Percentiles rank a stretch among this genome's conserved stretches.
Conservation (phyloP, 2,329 filamentous ascomycete genomes). For the Lecanoromycetidae sp. region DNA sequence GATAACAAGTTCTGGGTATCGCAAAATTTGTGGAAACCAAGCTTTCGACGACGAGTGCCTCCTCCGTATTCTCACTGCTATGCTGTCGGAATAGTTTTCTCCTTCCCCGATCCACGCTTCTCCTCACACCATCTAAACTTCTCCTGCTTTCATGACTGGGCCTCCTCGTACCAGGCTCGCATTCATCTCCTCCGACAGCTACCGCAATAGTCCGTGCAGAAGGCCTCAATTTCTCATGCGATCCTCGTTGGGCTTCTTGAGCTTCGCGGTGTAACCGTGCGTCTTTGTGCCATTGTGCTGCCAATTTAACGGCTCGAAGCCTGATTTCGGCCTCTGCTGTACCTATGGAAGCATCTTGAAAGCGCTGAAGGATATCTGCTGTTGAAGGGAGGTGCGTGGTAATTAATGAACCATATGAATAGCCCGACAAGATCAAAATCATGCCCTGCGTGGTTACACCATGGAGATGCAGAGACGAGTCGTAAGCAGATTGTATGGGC, state of each 20-base stretch:
- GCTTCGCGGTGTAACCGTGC: conserved; percentile 26
- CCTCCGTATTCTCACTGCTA: conserved; percentile 17
- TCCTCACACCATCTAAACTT: conserved; percentile 30
- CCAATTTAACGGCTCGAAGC: conserved; percentile 55
- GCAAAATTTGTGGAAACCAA: conserved; percentile 15
- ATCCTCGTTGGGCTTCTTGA: conserved; percentile 13
- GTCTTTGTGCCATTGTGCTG: conserved; percentile 48
- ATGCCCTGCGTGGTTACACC: conserved; percentile 13
- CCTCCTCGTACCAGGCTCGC: conserved; percentile 27
- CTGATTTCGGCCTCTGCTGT: conserved; percentile 53
- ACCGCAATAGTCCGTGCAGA: conserved; percentile 19
- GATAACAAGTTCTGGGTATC: conserved; percentile 28
- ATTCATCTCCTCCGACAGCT: conserved; percentile 38
- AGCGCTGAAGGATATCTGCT: conserved; percentile 46
- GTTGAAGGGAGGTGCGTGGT: conserved; percentile 56
- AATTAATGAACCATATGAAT: conserved; percentile 83
- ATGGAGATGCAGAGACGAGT: background rate
- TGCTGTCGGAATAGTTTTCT: conserved; percentile 21
- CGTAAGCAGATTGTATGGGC: background rate
- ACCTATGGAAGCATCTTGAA: conserved; percentile 35
- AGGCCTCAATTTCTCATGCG: conserved; percentile 1
- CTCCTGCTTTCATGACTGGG: conserved; percentile 31
- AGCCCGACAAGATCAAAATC: conserved; percentile 56
- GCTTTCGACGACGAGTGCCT: conserved; percentile 27
- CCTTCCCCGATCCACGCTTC: conserved; percentile 30